These are phyloP conservation scores for Asterella californica DNA, from an alignment of 225 moss, liverwort and hornwort genomes.

Conservation along the genomic window DNA sequence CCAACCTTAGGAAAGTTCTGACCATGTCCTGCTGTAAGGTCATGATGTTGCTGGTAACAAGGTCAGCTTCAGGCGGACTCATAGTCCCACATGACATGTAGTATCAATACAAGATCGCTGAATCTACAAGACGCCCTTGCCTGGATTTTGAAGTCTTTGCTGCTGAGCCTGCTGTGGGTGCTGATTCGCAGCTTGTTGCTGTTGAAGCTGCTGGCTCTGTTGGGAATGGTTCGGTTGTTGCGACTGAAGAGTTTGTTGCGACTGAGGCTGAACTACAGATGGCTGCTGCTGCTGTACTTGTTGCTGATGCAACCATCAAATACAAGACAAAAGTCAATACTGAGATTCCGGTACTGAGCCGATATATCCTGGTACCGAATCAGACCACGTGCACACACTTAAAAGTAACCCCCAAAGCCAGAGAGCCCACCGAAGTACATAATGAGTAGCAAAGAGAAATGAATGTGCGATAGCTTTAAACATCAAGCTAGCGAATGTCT, in stretches of 20 bases:
- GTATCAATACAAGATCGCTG: background rate
- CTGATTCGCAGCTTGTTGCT: constrained; percentile 31
- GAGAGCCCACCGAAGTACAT: no score
- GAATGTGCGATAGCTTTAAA: no score
- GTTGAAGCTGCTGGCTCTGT: constrained; percentile 41
- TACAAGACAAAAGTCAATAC: background rate
- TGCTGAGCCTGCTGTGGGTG: constrained; percentile 33
- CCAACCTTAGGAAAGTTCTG: background rate
- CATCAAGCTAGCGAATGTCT: no score
- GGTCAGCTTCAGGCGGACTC: background rate
- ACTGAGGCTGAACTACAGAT: constrained; percentile 31
- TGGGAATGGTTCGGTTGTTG: constrained; percentile 36
- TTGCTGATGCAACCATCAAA: background rate
- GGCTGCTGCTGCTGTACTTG: constrained; percentile 38
- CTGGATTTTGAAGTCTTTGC: constrained; percentile 42
- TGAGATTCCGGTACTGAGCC: background rate
- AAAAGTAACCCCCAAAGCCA: no score
- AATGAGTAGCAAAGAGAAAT: no score
- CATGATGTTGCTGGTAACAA: background rate
- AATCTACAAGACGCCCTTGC: background rate
- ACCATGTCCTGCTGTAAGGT: background rate
- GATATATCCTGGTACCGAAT: no score
- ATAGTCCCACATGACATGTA: no score
- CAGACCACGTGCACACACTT: no score
- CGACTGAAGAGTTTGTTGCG: constrained; percentile 34